Percentiles rank a stretch among this genome's conserved stretches.
phyloP scores from a whole-genome alignment of 306 rosid species.

The Phaseolus lunatus region DNA sequence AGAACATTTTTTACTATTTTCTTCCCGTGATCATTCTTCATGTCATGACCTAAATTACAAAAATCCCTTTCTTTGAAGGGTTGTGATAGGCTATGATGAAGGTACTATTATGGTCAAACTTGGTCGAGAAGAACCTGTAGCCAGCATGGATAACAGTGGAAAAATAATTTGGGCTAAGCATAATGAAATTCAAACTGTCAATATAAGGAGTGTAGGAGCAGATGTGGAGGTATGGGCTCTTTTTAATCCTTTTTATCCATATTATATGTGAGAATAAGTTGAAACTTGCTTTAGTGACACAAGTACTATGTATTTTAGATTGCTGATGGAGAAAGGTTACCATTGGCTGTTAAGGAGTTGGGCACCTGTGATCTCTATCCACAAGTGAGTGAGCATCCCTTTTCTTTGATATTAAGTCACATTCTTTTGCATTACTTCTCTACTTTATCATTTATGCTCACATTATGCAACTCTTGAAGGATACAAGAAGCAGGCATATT shows the following conservation, averaged over 20 bases:
- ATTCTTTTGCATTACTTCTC: constrained; percentile 28
- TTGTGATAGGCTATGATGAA: constrained; percentile 98
- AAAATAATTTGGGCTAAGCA: constrained; percentile 99
- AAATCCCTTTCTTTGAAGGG: constrained; percentile 60
- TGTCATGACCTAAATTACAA: constrained; percentile 25
- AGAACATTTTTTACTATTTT: constrained; percentile 11
- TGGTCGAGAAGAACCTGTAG: constrained; percentile 98
- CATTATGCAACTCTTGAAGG: constrained; percentile 4
- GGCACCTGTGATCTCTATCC: constrained; percentile 99
- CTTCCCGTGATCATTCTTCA: constrained; percentile 1
- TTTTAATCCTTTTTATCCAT: constrained; percentile 23
- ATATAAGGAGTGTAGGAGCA: constrained; percentile 94
- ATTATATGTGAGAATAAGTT: constrained; percentile 2
- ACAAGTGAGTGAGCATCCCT: constrained; percentile 63
- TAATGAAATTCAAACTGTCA: constrained; percentile 96
- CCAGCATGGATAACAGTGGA: constrained; percentile 99
- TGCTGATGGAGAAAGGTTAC: constrained; percentile 97
- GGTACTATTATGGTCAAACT: constrained; percentile 99
- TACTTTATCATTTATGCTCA: constrained; percentile 18
- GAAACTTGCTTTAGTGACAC: constrained; percentile 35
- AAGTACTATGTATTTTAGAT: constrained; percentile 60
- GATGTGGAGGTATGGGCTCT: constrained; percentile 77
- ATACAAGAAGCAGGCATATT: constrained; percentile 8
- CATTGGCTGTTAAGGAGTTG: constrained; percentile 95
- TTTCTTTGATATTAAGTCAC: constrained; percentile 41